These are phyloP conservation scores for Hymenoscyphus albidus DNA, from an alignment of 2,329 filamentous ascomycete species.

Conservation along the genomic window DNA sequence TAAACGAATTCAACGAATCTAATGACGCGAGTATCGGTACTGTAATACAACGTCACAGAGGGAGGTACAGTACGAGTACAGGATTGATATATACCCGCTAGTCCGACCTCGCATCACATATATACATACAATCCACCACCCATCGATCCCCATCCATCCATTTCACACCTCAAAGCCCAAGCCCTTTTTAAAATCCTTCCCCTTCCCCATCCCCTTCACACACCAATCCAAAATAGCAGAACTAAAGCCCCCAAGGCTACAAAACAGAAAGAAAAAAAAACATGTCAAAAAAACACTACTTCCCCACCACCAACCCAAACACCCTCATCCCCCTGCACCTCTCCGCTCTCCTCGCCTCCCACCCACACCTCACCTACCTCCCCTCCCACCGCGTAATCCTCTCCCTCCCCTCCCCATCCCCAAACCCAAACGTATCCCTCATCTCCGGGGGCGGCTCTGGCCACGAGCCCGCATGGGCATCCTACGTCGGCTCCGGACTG, in stretches of 20 bases:
- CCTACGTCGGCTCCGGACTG: constrained; percentile 59
- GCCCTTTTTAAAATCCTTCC: too few species aligned
- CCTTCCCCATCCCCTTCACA: too few species aligned
- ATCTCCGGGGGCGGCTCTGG: constrained; percentile 32
- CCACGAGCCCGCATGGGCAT: constrained; percentile 52
- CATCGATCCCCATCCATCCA: too few species aligned
- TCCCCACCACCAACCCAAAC: constrained; percentile 43
- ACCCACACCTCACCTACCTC: constrained; percentile 43
- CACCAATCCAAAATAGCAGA: too few species aligned
- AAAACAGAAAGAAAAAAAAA: not conserved
- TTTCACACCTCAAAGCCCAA: too few species aligned
- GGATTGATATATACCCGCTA: not conserved
- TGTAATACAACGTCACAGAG: not conserved
- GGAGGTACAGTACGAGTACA: not conserved
- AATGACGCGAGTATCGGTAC: not conserved
- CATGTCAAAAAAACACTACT: constrained; percentile 54
- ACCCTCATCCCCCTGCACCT: constrained; percentile 46
- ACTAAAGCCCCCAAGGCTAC: too few species aligned
- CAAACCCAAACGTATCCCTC: constrained; percentile 18
- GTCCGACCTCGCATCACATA: not conserved
- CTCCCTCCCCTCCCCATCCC: constrained; percentile 12
- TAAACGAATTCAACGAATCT: too few species aligned
- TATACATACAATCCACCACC: too few species aligned
- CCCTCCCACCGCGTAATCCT: constrained; percentile 45
- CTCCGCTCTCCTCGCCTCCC: constrained; percentile 43